Percentiles rank a stretch among this genome's conserved stretches.
Evolutionary conservation across 805 yeast genomes (phyloP).

Genomic region (Saccharomyces mikatae): DNA sequence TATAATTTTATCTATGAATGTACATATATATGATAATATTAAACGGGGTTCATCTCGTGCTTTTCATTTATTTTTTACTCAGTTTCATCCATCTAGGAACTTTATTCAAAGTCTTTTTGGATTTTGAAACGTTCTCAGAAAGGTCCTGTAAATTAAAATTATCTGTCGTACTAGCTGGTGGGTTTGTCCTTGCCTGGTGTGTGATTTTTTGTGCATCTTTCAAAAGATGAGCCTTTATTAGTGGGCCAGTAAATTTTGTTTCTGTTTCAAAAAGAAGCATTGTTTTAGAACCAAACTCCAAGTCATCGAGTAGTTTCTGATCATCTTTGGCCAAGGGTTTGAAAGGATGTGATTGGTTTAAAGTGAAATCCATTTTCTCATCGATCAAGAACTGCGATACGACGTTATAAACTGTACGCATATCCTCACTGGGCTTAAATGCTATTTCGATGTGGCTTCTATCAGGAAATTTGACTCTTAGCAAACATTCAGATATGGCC

Average conservation of each 20-base stretch:
- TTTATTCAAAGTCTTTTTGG: conserved; percentile 17
- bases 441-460: conserved; percentile 42
- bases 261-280: conserved; percentile 33
- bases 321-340: conserved; percentile 26
- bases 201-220: conserved; percentile 18
- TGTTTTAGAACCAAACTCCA: conserved; percentile 41
- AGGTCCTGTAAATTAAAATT: background rate
- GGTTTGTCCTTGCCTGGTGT: background rate
- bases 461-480: conserved; percentile 55
- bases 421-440: conserved; percentile 40
- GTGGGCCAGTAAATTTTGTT: conserved; percentile 15
- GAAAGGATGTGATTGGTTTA: conserved; percentile 45
- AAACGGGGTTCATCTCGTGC: too few relatives aligned
- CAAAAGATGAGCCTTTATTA: conserved; percentile 25
- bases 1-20: conserved; percentile 1
- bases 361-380: conserved; percentile 29
- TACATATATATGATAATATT: background rate
- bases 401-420: conserved; percentile 24
- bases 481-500: conserved; percentile 26
- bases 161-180: background rate
- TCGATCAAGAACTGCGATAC: conserved; percentile 26
- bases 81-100: conserved; percentile 36
- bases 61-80: conserved; percentile 27
- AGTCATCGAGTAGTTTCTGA: conserved; percentile 30
- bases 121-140: background rate